phyloP scores from a whole-genome alignment of 495 filamentous ascomycete species.

The Lepraria neglecta region DNA sequence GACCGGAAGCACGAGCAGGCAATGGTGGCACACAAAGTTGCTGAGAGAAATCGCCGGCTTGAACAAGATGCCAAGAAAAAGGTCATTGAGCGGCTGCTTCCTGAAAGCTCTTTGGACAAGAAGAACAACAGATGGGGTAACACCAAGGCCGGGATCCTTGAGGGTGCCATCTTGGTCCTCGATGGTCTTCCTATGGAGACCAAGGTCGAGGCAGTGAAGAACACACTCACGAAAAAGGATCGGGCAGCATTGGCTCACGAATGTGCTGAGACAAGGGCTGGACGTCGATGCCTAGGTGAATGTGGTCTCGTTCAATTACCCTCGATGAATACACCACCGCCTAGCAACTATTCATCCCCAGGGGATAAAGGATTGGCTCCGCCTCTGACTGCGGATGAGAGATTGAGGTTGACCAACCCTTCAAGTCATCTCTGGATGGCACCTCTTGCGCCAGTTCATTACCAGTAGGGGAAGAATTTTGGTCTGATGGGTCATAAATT shows the following conservation, averaged over 20 bases:
- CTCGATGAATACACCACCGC: neutral
- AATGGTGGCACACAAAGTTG: constrained; percentile 2
- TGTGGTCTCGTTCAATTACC: neutral
- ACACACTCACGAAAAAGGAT: neutral
- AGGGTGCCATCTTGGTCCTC: constrained; percentile 8
- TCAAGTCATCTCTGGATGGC: neutral
- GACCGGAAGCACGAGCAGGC: neutral
- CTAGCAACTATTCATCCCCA: neutral
- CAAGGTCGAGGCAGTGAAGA: constrained; percentile 1
- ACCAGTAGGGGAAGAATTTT: neutral
- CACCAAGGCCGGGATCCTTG: neutral
- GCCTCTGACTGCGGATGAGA: neutral
- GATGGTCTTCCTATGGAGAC: neutral
- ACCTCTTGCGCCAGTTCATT: neutral
- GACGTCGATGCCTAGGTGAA: neutral
- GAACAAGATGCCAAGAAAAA: constrained; percentile 1
- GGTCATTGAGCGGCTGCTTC: constrained; percentile 2
- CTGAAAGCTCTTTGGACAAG: neutral
- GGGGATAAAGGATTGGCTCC: neutral
- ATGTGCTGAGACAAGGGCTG: neutral
- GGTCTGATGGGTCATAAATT: neutral
- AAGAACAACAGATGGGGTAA: neutral
- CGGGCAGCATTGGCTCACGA: neutral
- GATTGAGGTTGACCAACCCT: neutral
- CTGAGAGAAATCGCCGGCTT: neutral